Percentiles rank a stretch among this genome's conserved stretches.
phyloP scores from a whole-genome alignment of 2,329 filamentous ascomycete genomes.

The Penicillium freii region DNA sequence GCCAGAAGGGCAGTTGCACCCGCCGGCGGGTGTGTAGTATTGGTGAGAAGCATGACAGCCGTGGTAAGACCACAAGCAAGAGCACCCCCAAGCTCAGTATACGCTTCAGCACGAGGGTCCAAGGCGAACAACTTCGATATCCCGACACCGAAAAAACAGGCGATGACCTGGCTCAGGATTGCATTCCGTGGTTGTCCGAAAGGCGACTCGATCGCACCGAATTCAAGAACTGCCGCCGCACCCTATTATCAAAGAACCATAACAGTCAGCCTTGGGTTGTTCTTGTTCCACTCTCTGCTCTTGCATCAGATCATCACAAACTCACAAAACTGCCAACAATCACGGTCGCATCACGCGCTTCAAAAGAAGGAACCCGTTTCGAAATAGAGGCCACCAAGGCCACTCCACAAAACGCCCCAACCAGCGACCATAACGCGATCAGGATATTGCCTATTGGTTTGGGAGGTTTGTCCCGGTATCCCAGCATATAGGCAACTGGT shows the following conservation, averaged over 20 bases:
- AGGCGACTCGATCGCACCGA: conserved; percentile 68
- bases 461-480: conserved; percentile 51
- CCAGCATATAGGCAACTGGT: conserved; percentile 66
- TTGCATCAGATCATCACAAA: conserved; percentile 17
- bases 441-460: conserved; percentile 56
- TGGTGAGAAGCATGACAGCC: conserved; percentile 65
- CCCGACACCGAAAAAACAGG: conserved; percentile 59
- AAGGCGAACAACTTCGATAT: conserved; percentile 66
- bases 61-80: conserved; percentile 64
- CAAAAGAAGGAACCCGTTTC: conserved; percentile 55
- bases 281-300: not conserved
- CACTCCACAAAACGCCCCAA: conserved; percentile 64
- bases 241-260: conserved; percentile 49
- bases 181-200: conserved; percentile 71
- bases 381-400: conserved; percentile 59
- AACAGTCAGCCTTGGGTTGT: not conserved
- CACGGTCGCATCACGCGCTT: conserved; percentile 54
- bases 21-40: conserved; percentile 70
- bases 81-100: conserved; percentile 65
- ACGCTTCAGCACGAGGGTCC: conserved; percentile 45
- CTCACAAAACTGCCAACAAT: conserved; percentile 70
- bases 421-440: conserved; percentile 60
- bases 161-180: conserved; percentile 64
- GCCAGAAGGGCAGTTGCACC: conserved; percentile 72
- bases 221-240: conserved; percentile 72